Conservation (phyloP, 768 basidiomycete species). For the Lepiota venenata region DNA sequence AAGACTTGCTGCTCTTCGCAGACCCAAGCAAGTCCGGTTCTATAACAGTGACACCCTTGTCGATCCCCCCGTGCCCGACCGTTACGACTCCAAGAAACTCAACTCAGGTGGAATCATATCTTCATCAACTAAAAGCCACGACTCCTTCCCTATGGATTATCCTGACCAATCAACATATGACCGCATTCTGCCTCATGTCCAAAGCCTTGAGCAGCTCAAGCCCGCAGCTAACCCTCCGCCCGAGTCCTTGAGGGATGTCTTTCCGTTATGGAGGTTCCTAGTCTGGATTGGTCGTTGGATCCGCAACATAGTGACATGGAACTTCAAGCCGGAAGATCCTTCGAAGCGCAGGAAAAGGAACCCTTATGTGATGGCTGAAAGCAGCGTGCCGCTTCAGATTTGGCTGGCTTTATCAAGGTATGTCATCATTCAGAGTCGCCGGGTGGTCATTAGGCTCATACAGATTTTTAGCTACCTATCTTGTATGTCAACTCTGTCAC, state of each 20-base stretch:
- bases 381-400: not conserved
- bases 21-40: not conserved
- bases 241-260: not conserved
- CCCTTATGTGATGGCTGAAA: not conserved
- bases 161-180: not conserved
- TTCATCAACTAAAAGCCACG: not conserved
- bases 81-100: not conserved
- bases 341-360: slow-evolving; percentile 1
- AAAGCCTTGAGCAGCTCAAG: not conserved
- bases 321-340: not conserved
- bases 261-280: not conserved
- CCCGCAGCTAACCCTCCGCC: slow-evolving; percentile 3
- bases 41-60: not conserved
- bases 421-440: not conserved
- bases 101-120: no score
- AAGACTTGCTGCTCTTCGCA: not conserved
- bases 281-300: not conserved
- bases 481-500: not conserved
- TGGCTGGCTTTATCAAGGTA: not conserved
- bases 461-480: not conserved
- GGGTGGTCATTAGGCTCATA: not conserved
- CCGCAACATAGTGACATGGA: not conserved
- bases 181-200: not conserved
- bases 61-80: not conserved
- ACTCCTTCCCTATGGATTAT: not conserved